These are phyloP conservation scores for Filosporella fistucella DNA, from an alignment of 495 filamentous ascomycete species.

Conservation along the genomic window DNA sequence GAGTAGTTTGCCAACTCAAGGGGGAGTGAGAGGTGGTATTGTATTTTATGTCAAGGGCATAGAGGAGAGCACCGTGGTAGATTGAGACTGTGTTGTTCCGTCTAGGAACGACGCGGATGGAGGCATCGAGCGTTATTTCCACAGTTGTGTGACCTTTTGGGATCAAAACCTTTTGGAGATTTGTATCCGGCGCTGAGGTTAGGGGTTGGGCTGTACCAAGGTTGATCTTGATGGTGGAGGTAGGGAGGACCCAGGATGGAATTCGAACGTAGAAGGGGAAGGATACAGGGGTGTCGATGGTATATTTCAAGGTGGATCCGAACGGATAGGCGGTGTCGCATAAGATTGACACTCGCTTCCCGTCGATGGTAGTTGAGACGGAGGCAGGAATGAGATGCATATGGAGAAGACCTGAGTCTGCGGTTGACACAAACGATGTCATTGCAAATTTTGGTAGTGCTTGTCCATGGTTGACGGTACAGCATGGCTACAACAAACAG, in stretches of 20 bases:
- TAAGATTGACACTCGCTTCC: background rate
- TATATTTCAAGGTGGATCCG: background rate
- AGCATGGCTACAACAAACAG: too few relatives aligned
- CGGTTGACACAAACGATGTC: background rate
- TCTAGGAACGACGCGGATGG: constrained; percentile 33
- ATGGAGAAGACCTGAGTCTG: background rate
- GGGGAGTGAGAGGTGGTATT: background rate
- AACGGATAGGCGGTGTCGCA: background rate
- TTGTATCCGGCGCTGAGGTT: background rate
- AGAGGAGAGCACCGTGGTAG: constrained; percentile 44
- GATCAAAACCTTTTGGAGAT: background rate
- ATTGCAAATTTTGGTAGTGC: constrained; percentile 16
- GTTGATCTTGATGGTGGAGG: background rate
- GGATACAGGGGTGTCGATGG: background rate
- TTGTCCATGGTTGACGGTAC: constrained; percentile 21
- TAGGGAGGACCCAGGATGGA: background rate
- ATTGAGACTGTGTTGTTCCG: constrained; percentile 40
- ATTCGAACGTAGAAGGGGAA: background rate
- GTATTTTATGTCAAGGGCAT: constrained; percentile 35
- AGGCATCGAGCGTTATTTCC: background rate
- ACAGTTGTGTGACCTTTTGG: background rate
- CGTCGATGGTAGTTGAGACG: background rate
- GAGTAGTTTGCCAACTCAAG: background rate
- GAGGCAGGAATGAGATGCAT: background rate
- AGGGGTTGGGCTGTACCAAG: background rate